These are phyloP conservation scores for Dicorynia guianensis DNA, from an alignment of 306 rosid genomes.

Conservation along the genomic window DNA sequence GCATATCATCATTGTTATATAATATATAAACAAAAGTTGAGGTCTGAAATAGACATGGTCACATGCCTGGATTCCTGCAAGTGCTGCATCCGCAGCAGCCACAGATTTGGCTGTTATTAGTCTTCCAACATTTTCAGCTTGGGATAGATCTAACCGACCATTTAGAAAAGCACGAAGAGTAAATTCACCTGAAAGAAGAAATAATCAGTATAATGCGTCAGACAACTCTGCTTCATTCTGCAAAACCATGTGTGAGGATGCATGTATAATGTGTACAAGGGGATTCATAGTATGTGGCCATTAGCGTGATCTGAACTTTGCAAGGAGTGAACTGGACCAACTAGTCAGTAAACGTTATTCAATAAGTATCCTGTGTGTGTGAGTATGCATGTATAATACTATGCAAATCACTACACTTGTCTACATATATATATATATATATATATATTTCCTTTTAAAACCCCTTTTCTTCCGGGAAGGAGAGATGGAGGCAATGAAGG, in stretches of 20 bases:
- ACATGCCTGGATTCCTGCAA: slow-evolving; percentile 88
- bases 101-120: slow-evolving; percentile 74
- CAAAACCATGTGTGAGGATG: no score
- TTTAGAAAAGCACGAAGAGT: slow-evolving; percentile 95
- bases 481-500: background rate
- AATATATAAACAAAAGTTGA: slow-evolving; percentile 9
- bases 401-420: no score
- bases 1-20: background rate
- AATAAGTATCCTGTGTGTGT: background rate
- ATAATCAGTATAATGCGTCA: slow-evolving; percentile 6
- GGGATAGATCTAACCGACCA: slow-evolving; percentile 92
- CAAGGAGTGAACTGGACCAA: background rate
- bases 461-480: background rate
- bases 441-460: background rate
- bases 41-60: background rate
- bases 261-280: no score
- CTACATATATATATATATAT: no score
- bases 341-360: slow-evolving; percentile 14
- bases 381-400: background rate
- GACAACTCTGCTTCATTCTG: slow-evolving; percentile 2
- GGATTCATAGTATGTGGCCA: background rate
- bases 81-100: slow-evolving; percentile 97
- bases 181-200: slow-evolving; percentile 74
- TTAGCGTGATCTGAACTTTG: background rate
- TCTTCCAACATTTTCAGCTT: slow-evolving; percentile 87